Percentiles rank a stretch among this genome's conserved stretches.
These are phyloP conservation scores for Colletotrichum tropicale DNA, from an alignment of 2,329 filamentous ascomycete genomes.

Conservation along the genomic window DNA sequence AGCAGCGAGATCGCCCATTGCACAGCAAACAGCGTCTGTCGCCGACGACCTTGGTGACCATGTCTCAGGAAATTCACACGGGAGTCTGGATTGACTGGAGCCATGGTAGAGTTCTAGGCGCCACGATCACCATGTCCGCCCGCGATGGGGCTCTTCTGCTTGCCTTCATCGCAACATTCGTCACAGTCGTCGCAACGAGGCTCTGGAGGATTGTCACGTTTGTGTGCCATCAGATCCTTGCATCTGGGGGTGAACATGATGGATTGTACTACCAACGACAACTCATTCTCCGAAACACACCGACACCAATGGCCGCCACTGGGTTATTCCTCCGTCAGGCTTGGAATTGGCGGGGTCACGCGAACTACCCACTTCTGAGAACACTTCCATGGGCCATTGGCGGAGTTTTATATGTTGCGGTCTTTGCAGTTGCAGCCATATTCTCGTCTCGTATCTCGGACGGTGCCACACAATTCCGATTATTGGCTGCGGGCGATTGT, in stretches of 20 bases:
- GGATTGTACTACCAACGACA: not conserved
- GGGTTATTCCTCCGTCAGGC: not conserved
- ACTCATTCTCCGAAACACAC: not conserved
- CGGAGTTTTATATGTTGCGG: not conserved
- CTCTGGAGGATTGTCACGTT: not conserved
- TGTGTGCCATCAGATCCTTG: not conserved
- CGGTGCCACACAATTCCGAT: not conserved
- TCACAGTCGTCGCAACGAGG: not conserved
- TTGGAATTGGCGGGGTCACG: not conserved
- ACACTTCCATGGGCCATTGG: not conserved
- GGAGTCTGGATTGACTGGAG: not conserved
- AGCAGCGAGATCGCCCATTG: not conserved
- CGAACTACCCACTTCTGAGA: not conserved
- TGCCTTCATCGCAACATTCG: not conserved
- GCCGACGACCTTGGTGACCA: not conserved
- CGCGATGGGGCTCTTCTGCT: not conserved
- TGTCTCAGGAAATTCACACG: not conserved
- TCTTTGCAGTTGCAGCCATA: conserved; percentile 5
- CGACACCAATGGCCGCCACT: not conserved
- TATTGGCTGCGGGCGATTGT: not conserved
- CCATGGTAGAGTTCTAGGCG: not conserved
- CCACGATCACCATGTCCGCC: not conserved
- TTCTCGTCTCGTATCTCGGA: conserved; percentile 1
- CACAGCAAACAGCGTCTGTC: not conserved
- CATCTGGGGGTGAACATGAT: not conserved